These are phyloP conservation scores for Thermothelomyces thermophilus DNA, from an alignment of 2,329 filamentous ascomycete genomes.

Conservation along the genomic window DNA sequence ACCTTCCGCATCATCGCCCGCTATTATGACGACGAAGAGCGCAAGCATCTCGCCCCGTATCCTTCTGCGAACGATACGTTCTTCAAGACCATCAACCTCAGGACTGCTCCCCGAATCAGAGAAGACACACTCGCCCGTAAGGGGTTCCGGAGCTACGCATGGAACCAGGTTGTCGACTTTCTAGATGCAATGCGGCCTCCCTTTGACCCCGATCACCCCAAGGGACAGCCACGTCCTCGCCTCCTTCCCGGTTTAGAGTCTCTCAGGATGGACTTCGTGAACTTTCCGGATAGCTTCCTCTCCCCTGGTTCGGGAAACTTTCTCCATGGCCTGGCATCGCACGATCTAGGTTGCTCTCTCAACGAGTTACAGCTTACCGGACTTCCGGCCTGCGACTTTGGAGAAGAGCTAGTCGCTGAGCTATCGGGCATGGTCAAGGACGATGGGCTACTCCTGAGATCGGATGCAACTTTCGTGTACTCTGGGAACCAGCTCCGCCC, in stretches of 20 bases:
- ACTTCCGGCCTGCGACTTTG: constrained; percentile 43
- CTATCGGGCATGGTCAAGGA: constrained; percentile 47
- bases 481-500: constrained; percentile 35
- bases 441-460: constrained; percentile 45
- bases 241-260: constrained; percentile 42
- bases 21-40: constrained; percentile 48
- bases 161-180: constrained; percentile 49
- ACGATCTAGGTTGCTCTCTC: constrained; percentile 47
- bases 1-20: constrained; percentile 48
- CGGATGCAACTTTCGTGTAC: constrained; percentile 38
- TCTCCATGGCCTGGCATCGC: constrained; percentile 46
- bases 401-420: constrained; percentile 41
- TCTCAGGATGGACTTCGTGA: constrained; percentile 49
- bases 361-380: constrained; percentile 49
- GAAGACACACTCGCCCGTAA: constrained; percentile 42
- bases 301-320: constrained; percentile 38
- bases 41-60: constrained; percentile 32
- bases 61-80: constrained; percentile 33
- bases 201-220: constrained; percentile 37
- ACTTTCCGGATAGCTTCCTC: constrained; percentile 43
- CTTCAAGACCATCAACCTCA: constrained; percentile 34
- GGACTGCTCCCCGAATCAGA: constrained; percentile 37
- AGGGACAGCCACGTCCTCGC: constrained; percentile 31
- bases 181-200: constrained; percentile 45
- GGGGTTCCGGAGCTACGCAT: constrained; percentile 49